Evolutionary conservation across 306 rosid species (phyloP), one percentile per base, ranked within the genome.

Genomic region (Pyrus pyrifolia): DNA sequence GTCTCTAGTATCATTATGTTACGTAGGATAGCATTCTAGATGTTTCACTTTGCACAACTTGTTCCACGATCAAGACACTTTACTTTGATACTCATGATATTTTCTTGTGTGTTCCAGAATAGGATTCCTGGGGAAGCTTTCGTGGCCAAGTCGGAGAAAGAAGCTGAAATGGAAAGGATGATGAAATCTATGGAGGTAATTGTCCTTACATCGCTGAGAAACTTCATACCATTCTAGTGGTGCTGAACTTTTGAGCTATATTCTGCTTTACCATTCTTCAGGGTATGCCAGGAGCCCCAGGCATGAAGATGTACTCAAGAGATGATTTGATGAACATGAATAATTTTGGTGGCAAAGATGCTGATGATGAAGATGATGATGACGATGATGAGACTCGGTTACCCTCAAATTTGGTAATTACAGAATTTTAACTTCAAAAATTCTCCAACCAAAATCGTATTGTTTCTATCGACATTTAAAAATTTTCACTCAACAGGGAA

Each of bases 251-350:
- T 76, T 52, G 46, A 40, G 30, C 40, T 23, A 40, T 49, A n/a
- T 72, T 76, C 67, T 77, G 66, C 65, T 78, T 53, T 18, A 23
- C 72, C 53, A 60, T 77, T 71, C 68, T 78, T 76, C 88, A 95
- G 99, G 99, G 99, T 18, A 92, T 95, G 97, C 99, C 99, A n/a
- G 99, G 99, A 79, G 99, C 99, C 71, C 99, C 97, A 0, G 79
- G 81, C 84, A 92, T 95, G 99, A 92, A 95, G 87, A 95, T 95
- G 98, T 93, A 91, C 68, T 93, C 98, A 2, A 89, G 90, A 71
- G 98, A 93, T 22, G 97, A 93, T n/a, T 71, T 93, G 68, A 88
- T 89, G 98, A 93, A 91, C 88, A 89, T 82, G 93, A 75, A 86
- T 6, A 95, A 90, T 75, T 66, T 89, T 4, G 96, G 91, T 3